A percentile compares a stretch with the other conserved stretches of the same genome.
phyloP scores from a whole-genome alignment of 2,329 filamentous ascomycete species.

The Metarhizium rileyi region DNA sequence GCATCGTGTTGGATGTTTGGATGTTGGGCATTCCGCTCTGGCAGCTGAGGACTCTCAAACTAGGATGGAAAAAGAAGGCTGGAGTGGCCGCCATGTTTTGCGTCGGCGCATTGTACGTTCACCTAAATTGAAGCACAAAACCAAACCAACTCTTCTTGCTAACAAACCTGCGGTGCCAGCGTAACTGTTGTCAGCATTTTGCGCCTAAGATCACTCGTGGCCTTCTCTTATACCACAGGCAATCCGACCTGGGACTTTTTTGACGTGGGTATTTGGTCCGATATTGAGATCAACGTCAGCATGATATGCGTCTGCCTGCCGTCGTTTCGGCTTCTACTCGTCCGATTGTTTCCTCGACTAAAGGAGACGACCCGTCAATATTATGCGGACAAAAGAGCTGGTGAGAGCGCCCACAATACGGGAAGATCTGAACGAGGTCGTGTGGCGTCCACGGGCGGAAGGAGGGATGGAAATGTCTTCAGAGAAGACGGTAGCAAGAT shows the following conservation, averaged over 20 bases:
- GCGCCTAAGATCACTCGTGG: constrained; percentile 11
- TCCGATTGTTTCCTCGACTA: constrained; percentile 1
- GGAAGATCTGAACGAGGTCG: neutral
- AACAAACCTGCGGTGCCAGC: neutral
- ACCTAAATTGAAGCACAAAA: neutral
- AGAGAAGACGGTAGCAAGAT: neutral
- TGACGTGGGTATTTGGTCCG: constrained; percentile 15
- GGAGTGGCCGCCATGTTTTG: constrained; percentile 29
- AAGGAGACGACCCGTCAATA: neutral
- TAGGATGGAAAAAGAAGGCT: constrained; percentile 26
- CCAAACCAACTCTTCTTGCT: neutral
- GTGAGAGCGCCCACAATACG: neutral
- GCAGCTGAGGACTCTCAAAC: constrained; percentile 19
- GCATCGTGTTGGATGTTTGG: constrained; percentile 29
- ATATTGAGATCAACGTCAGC: constrained; percentile 13
- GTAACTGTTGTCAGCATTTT: constrained; percentile 16
- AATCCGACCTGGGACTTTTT: constrained; percentile 15
- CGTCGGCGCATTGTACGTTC: constrained; percentile 24
- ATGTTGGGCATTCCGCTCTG: constrained; percentile 29
- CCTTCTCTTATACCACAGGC: constrained; percentile 8
- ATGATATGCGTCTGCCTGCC: constrained; percentile 16
- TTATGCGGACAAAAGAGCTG: neutral
- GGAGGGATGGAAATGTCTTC: neutral
- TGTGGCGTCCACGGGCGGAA: neutral
- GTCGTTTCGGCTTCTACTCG: constrained; percentile 13